Evolutionary conservation across 192 early-diverging fungal species (phyloP), one percentile per base, ranked within the genome.

Genomic region (Pilaira anomala): DNA sequence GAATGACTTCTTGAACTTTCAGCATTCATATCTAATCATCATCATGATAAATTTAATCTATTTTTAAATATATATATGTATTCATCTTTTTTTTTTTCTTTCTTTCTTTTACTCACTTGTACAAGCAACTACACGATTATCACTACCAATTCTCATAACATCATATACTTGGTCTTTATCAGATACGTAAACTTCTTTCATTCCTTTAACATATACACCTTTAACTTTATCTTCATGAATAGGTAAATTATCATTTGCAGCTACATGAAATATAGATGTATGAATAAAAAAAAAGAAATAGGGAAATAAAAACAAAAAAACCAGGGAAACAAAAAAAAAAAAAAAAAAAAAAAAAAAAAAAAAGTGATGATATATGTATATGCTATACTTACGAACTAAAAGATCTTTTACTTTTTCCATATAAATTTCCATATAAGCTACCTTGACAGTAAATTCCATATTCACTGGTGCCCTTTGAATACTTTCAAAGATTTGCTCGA

Each of bases 351-450:
- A 39, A 0, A 36, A 4, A 19, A 5, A 22, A 7, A 21, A 0
- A 18, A 25, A 55, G 1, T 18, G 14, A n/a, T 21, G 7, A 13
- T 51, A 22, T 25, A 6, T 13, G 19, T 28, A 30, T 42, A n/a
- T 33, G 64, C 85, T 42, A n/a, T 33, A 66, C 85, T 79, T 76
- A 91, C 85, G 91, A 75, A 93, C 92, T 50, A 99, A 81, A 66
- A 99, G 75, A 84, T 99, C 97, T 54, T 93, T 85, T 64, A 99
- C 93, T 73, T 90, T 92, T 68, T 99, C 97, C 96, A 98, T 99
- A 81, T 99, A 99, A 63, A 99, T 97, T 83, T 99, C 97, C 94
- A 99, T 97, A 76, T 89, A 99, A 13, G 94, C 95, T 12, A 95
- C 90, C 69, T 94, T 91, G 65, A 99, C 96, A 21, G 96, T 97